Evolutionary conservation across 352 stramenopile species (phyloP), one percentile per base, ranked within the genome.

Genomic region (Globisporangium recalcitrans): DNA sequence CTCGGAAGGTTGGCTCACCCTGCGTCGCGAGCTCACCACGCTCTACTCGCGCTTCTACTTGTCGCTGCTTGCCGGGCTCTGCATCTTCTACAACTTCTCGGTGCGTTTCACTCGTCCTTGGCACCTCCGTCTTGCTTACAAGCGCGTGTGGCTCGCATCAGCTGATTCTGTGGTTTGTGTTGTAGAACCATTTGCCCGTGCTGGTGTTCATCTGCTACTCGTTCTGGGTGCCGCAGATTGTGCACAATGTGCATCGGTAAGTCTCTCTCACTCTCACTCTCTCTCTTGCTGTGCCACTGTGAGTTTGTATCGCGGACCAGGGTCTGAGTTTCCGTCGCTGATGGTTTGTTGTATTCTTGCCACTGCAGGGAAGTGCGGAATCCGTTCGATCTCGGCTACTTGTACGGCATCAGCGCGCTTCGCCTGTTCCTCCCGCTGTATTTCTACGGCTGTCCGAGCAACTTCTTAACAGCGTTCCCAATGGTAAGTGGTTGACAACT

Each of bases 221-320:
- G 22, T 99, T 99, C 75, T 99, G 97, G 97, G 77, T 99, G 11
- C 97, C 97, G 22, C 97, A 99, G 76, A 99, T 99, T 56, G 78
- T 98, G 40, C 82, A 95, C 64, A 99, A 99, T 70, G 86, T 97
- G 8, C 81, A 96, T 51, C 90, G 90, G 78, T 91, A 68, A 29
- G 68, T 58, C 55, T 26, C n/a, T n/a, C n/a, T n/a, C n/a, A n/a
- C n/a, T n/a, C n/a, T n/a, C n/a, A n/a, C n/a, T n/a, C n/a, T n/a
- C n/a, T n/a, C n/a, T n/a, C n/a, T n/a, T n/a, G n/a, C n/a, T n/a
- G n/a, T n/a, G n/a, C n/a, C n/a, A n/a, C n/a, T 21, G 16, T 10
- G 16, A 46, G 1, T 21, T 46, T 21, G 38, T 21, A 21, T 21
- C 38, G 0, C 16, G 7, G 0, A 16, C 38, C 21, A 16, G 10